Base-by-base conservation (phyloP, 345 rosid species). In the Fremontodendron californicum region DNA sequence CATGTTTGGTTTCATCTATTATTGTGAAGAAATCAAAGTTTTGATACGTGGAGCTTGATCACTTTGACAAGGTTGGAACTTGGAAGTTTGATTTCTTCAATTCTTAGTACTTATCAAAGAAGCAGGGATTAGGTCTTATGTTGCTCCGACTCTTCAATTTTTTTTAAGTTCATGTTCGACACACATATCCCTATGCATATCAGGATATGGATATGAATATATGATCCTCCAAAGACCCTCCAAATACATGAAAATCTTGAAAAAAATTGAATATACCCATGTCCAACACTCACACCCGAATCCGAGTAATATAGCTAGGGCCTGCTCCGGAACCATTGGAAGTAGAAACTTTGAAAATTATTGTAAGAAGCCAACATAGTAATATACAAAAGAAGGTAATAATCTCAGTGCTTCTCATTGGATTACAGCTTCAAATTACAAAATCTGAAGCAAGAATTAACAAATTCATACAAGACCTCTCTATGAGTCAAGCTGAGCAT, bases 401-500 rank as follows among this genome's bases (percentile, higher is more conserved):
- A 73, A 62, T 78, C 61, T 45, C 48, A 43, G 58, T 74, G 74
- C 79, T 78, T 77, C 72, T 84, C 80, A 69, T 63, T 71, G 73
- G 76, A 71, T 82, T 68, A 79, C 88, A 78, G n/a, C 58, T 63
- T 75, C 16, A 75, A 82, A 73, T 77, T 75, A 77, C 84, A 83
- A 88, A 86, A 85, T 78, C 83, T 73, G 78, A 80, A 79, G 77
- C 68, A 74, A 49, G 79, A 78, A 62, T 71, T 80, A 60, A 79
- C 39, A 80, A 35, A 75, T 68, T 46, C 62, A 71, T 72, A 62
- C 67, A 73, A 57, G 61, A 31, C 45, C 66, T 49, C 43, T 81
- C 85, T 88, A 90, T 83, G 64, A 75, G 16, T 93, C 98, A 67
- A 95, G 96, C 88, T 93, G 98, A 78, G 96, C 98, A 86, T 95